These are phyloP conservation scores for Torulaspora globosa DNA, from an alignment of 1,139 yeast genomes.

Conservation along the genomic window DNA sequence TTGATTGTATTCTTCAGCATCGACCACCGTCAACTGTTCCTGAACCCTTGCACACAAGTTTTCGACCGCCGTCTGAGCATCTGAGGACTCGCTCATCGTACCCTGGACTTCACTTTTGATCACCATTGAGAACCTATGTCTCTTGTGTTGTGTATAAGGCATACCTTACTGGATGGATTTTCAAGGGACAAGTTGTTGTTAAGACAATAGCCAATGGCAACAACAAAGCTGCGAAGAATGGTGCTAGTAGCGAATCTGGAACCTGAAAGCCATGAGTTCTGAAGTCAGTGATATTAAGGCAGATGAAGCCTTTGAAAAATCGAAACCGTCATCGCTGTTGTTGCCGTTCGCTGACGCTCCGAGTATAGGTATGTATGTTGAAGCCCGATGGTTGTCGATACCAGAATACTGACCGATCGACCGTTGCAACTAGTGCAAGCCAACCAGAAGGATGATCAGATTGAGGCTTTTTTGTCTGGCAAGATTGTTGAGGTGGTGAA, in stretches of 20 bases:
- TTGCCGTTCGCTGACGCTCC: constrained; percentile 45
- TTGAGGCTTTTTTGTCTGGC: constrained; percentile 52
- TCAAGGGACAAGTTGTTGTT: constrained; percentile 6
- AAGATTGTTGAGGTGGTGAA: constrained; percentile 54
- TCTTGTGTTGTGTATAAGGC: neutral
- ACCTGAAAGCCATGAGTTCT: neutral
- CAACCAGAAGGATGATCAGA: constrained; percentile 79
- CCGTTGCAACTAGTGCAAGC: constrained; percentile 52
- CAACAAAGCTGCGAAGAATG: neutral
- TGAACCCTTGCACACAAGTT: constrained; percentile 19
- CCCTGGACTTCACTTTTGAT: neutral
- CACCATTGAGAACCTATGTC: neutral
- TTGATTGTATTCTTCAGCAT: constrained; percentile 13
- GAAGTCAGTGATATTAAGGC: neutral
- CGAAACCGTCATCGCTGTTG: constrained; percentile 2
- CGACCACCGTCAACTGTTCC: constrained; percentile 14
- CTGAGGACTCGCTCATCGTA: neutral
- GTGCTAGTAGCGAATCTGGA: neutral
- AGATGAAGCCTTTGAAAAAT: neutral
- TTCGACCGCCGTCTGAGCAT: constrained; percentile 9
- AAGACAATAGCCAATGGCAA: neutral
- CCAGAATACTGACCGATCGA: constrained; percentile 19
- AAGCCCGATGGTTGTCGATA: neutral
- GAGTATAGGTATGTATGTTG: constrained; percentile 38
- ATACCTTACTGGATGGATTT: neutral